These are phyloP conservation scores for Protea cynaroides DNA, from an alignment of 164 flowering plant genomes.

Conservation along the genomic window DNA sequence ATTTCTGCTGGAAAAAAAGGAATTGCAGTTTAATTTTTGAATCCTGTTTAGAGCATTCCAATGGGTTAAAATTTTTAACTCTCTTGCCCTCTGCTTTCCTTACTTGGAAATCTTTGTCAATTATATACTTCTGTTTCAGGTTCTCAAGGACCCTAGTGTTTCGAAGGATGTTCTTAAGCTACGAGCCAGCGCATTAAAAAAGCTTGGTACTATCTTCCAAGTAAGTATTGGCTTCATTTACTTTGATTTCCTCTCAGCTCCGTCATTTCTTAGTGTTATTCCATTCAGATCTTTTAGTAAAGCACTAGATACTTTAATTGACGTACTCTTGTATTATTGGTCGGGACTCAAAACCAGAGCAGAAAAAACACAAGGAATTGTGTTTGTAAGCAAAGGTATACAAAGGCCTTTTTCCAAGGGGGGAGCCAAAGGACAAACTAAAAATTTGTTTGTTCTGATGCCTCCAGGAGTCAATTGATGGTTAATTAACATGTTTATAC, in stretches of 20 bases:
- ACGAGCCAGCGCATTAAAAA: conserved; percentile 70
- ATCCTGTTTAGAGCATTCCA: not conserved
- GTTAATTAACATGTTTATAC: no score
- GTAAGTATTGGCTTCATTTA: conserved; percentile 28
- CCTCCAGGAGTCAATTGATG: no score
- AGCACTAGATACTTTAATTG: not conserved
- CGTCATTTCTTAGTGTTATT: not conserved
- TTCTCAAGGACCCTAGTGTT: conserved; percentile 62
- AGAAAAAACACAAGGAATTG: no score
- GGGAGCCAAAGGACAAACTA: no score
- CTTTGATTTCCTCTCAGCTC: not conserved
- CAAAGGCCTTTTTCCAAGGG: no score
- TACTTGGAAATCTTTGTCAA: not conserved
- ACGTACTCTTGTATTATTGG: no score
- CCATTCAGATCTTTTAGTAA: not conserved
- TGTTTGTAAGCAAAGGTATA: no score
- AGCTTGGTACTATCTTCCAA: conserved; percentile 84
- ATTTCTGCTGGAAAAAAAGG: not conserved
- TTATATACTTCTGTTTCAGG: conserved; percentile 38
- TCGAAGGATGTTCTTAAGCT: conserved; percentile 55
- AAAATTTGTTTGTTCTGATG: no score
- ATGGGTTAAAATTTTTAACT: not conserved
- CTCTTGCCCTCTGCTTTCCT: not conserved
- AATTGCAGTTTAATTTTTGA: not conserved
- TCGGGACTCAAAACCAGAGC: no score